These are phyloP conservation scores for Basipetospora chlamydospora DNA, from an alignment of 2,329 filamentous ascomycete species.

Conservation along the genomic window DNA sequence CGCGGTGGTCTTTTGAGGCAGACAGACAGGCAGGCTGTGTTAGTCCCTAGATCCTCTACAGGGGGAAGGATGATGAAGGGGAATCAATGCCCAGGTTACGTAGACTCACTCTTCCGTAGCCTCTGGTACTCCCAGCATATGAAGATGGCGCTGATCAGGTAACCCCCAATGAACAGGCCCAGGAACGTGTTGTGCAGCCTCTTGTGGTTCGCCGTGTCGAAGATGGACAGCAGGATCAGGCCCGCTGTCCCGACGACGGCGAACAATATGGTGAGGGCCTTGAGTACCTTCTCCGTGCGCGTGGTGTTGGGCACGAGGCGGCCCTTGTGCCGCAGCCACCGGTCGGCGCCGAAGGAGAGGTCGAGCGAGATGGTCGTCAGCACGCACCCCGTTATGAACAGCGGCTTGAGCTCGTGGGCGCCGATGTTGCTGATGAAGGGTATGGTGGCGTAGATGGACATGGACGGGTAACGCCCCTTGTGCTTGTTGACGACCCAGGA, in stretches of 20 bases:
- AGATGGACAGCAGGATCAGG: conserved; percentile 70
- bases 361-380: conserved; percentile 70
- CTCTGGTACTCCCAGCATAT: conserved; percentile 84
- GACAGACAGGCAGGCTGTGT: no score
- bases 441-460: conserved; percentile 42
- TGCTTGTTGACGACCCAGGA: conserved; percentile 48
- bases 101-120: conserved; percentile 57
- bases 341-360: conserved; percentile 64
- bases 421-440: conserved; percentile 61
- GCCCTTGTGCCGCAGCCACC: conserved; percentile 71
- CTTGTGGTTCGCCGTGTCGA: conserved; percentile 61
- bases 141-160: conserved; percentile 72
- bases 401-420: conserved; percentile 49
- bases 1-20: conserved; percentile 45
- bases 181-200: conserved; percentile 63
- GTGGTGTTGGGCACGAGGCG: conserved; percentile 62
- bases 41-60: no score
- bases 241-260: conserved; percentile 65
- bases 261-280: conserved; percentile 45
- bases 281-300: conserved; percentile 46
- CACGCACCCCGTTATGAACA: conserved; percentile 60
- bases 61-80: no score
- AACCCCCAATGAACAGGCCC: conserved; percentile 70
- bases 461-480: conserved; percentile 42
- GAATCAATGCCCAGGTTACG: no score